Evolutionary conservation across 495 filamentous ascomycete species (phyloP).

Genomic region (Glutinoglossum americanum): DNA sequence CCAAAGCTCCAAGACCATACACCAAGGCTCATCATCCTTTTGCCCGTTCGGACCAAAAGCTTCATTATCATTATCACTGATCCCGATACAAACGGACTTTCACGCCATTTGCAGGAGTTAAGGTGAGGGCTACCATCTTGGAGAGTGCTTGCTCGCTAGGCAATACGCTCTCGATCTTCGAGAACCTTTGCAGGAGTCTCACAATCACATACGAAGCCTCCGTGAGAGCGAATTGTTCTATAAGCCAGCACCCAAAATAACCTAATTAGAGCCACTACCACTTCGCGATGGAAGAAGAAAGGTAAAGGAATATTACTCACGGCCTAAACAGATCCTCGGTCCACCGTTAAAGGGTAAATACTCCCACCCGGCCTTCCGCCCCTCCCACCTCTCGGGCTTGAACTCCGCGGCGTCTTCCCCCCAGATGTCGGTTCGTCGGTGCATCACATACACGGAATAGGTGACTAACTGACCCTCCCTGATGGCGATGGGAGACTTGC

Average conservation of each 20-base stretch:
- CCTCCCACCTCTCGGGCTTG: constrained; percentile 7
- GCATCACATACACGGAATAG: constrained; percentile 6
- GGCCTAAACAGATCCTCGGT: constrained; percentile 33
- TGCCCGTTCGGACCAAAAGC: too few species aligned
- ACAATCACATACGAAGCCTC: constrained; percentile 22
- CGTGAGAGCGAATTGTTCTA: constrained; percentile 20
- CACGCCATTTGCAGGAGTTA: not conserved
- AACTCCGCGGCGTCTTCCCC: constrained; percentile 6
- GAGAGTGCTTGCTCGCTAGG: not conserved
- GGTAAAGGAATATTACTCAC: constrained; percentile 7
- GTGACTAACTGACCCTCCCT: constrained; percentile 14
- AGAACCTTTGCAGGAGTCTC: constrained; percentile 23
- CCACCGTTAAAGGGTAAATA: constrained; percentile 44
- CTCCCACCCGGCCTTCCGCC: constrained; percentile 20
- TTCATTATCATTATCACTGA: too few species aligned
- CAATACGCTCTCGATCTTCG: not conserved
- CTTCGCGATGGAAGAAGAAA: too few species aligned
- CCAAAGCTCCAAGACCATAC: too few species aligned
- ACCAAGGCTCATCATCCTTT: too few species aligned
- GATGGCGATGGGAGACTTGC: constrained; percentile 25
- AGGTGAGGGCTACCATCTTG: not conserved
- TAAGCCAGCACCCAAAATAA: too few species aligned
- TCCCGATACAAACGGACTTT: not conserved
- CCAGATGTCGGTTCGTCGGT: constrained; percentile 6
- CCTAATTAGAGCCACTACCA: too few species aligned